Percentiles rank a stretch among this genome's conserved stretches.
phyloP scores from a whole-genome alignment of 192 early-diverging fungal genomes.

The Coemansia sp. region DNA sequence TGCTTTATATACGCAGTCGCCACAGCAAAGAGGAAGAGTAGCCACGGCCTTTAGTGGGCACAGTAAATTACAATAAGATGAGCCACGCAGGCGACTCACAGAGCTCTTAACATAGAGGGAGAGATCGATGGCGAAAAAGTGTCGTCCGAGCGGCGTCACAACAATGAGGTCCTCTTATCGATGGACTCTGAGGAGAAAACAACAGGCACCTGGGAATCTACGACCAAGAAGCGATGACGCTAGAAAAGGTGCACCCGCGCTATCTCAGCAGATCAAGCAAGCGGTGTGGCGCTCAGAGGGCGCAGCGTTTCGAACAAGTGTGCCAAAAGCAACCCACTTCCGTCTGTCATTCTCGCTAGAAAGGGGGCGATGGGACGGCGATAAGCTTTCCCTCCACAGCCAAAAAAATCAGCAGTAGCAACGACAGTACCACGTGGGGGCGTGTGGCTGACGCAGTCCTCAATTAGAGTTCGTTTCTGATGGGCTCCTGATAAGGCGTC shows the following conservation, averaged over 20 bases:
- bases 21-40: not conserved
- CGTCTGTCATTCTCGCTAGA: not conserved
- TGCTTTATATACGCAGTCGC: not conserved
- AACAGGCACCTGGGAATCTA: not conserved
- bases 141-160: conserved; percentile 5
- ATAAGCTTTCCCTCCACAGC: not conserved
- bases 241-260: not conserved
- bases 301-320: not conserved
- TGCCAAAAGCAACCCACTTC: not conserved
- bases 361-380: not conserved
- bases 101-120: not conserved
- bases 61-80: not conserved
- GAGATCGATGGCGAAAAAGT: conserved; percentile 3
- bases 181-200: conserved; percentile 1
- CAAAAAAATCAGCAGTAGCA: not conserved
- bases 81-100: not conserved
- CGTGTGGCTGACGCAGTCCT: not conserved
- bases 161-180: conserved; percentile 5
- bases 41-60: not conserved
- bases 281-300: not conserved
- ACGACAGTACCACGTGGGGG: not conserved
- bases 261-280: not conserved
- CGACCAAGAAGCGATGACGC: not conserved
- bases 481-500: not conserved
- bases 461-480: not conserved